Evolutionary conservation across 2,329 filamentous ascomycete genomes (phyloP), one percentile per base, ranked within the genome.

Genomic region (Ophiostoma ulmi): DNA sequence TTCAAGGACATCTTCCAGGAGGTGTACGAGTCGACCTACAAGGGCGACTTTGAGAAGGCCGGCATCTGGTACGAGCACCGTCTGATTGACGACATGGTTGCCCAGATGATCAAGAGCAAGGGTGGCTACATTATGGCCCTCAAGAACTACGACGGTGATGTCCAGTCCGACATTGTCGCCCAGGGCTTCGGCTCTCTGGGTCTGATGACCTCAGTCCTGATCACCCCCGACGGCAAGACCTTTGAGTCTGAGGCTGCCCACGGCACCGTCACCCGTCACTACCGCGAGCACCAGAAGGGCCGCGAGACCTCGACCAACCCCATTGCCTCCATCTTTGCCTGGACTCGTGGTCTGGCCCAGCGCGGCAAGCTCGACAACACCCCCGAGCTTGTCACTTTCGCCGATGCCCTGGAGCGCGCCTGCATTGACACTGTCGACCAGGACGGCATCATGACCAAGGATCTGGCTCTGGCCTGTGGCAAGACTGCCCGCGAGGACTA

Each of bases 1-100:
- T 99, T 99, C 88, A 98, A 98, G 90, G 95, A 99, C 79, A 96
- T 98, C 81, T 99, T 99, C 89, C 92, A 99, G 87, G 91, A 96
- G 78, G 88, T 98, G 77, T 99, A 94, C 83, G 92, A 98, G 74
- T 87, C 86, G 72, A 84, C 90, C 77, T 99, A 98, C 86, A 90
- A 91, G 86, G 86, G 88, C 80, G 87, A 92, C 64, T 98, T 98
- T 77, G 94, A 97, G 80, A 90, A 90, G 78, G 92, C 93, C 86
- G 88, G 88, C 74, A 97, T 98, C 83, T 98, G 95, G 95, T 98
- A 99, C 80, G 95, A 99, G 89, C 95, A 99, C 85, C 91, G 95
- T 78, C 86, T 99, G 76, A 98, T 99, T 79, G 95, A 99, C 83
- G 95, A 99, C 83, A 98, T 99, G 95, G 95, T 99, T 74, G 95